Conservation (phyloP, 2,329 filamentous ascomycete species). For the Tricladium varicosporioides region DNA sequence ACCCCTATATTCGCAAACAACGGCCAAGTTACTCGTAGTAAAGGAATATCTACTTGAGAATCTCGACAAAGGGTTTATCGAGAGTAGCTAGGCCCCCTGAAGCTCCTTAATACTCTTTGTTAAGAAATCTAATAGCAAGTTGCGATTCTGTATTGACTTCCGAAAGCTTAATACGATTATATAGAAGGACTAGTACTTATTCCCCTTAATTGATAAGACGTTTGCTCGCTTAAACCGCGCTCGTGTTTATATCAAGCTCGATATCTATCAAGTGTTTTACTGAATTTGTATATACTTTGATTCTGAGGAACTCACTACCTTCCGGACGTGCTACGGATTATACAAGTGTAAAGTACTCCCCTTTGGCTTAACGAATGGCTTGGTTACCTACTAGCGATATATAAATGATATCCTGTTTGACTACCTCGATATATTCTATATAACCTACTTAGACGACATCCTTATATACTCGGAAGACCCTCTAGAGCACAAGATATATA, state of each 20-base stretch:
- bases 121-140: background rate
- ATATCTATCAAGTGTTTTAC: constrained; percentile 4
- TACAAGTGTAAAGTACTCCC: constrained; percentile 2
- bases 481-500: background rate
- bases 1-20: background rate
- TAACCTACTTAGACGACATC: constrained; percentile 4
- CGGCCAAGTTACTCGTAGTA: background rate
- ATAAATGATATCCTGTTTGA: constrained; percentile 9
- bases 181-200: background rate
- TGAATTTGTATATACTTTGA: background rate
- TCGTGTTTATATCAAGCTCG: constrained; percentile 4
- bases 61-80: background rate
- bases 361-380: constrained; percentile 1
- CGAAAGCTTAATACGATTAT: background rate
- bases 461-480: constrained; percentile 1
- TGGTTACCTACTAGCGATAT: background rate
- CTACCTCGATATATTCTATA: constrained; percentile 3
- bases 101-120: constrained; percentile 1
- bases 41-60: constrained; percentile 1
- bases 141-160: constrained; percentile 2
- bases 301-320: constrained; percentile 1
- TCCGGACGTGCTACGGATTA: background rate
- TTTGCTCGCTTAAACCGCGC: background rate
- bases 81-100: background rate
- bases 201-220: constrained; percentile 1